Percentiles rank a stretch among this genome's conserved stretches.
These are phyloP conservation scores for Fraxinus greggii DNA, from an alignment of 305 asterid species.

Conservation along the genomic window DNA sequence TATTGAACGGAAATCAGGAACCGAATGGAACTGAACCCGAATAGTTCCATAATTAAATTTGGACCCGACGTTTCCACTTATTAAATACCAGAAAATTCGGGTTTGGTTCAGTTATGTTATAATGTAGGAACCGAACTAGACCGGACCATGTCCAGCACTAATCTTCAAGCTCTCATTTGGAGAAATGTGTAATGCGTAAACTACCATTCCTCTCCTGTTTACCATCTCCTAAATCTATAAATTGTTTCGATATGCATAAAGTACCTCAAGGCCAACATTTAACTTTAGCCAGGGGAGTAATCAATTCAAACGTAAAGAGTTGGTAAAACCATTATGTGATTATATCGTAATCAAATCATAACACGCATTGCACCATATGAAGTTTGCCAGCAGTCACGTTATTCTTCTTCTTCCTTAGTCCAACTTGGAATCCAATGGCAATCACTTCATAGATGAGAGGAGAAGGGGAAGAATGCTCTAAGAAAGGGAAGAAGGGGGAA, in stretches of 20 bases:
- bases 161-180: conserved; percentile 90
- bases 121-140: too few species aligned
- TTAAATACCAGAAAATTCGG: too few species aligned
- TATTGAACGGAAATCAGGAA: too few species aligned
- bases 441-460: not conserved
- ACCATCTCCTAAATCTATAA: not conserved
- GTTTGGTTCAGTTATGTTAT: too few species aligned
- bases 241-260: not conserved
- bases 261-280: not conserved
- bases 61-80: too few species aligned
- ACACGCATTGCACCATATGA: not conserved
- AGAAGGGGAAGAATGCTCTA: not conserved
- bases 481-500: not conserved
- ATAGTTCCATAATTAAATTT: too few species aligned
- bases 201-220: not conserved
- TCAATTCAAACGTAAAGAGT: not conserved
- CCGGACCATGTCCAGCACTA: too few species aligned
- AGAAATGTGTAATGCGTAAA: conserved; percentile 84
- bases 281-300: not conserved
- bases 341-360: not conserved
- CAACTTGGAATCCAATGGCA: not conserved
- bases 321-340: not conserved
- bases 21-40: too few species aligned
- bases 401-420: not conserved
- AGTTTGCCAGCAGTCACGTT: not conserved